A percentile compares a stretch with the other conserved stretches of the same genome.
Evolutionary conservation across 129 eudicot genomes (phyloP).

Genomic region (Escallonia rubra): DNA sequence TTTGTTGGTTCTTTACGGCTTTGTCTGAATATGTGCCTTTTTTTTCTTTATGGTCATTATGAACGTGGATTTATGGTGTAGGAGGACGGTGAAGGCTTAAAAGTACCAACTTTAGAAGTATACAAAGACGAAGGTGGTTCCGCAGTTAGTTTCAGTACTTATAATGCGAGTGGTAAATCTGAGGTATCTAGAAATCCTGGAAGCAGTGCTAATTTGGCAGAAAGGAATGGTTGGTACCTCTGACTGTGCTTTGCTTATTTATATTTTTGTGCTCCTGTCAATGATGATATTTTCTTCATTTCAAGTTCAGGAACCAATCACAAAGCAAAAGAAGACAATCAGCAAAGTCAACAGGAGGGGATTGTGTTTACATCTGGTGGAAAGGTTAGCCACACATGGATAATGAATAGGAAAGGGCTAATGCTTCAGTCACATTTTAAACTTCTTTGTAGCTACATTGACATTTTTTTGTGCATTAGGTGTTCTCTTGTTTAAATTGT

Average conservation of each 20-base stretch:
- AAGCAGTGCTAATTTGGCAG: slow-evolving; percentile 13
- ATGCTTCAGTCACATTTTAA: neutral
- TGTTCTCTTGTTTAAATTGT: too few species aligned
- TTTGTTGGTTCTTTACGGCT: neutral
- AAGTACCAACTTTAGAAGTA: slow-evolving; percentile 57
- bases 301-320: slow-evolving; percentile 34
- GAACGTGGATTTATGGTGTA: slow-evolving; percentile 16
- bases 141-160: slow-evolving; percentile 16
- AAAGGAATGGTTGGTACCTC: slow-evolving; percentile 35
- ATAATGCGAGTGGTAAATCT: slow-evolving; percentile 11
- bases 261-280: neutral
- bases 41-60: neutral
- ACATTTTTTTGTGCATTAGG: too few species aligned
- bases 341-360: slow-evolving; percentile 22
- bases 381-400: slow-evolving; percentile 31
- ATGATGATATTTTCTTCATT: neutral
- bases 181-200: slow-evolving; percentile 19
- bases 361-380: slow-evolving; percentile 11
- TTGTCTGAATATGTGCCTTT: neutral
- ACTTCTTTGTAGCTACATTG: too few species aligned
- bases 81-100: slow-evolving; percentile 52
- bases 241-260: slow-evolving; percentile 1
- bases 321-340: slow-evolving; percentile 24
- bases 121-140: slow-evolving; percentile 54
- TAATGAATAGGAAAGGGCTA: neutral